Evolutionary conservation across 768 basidiomycete genomes (phyloP), one percentile per base, ranked within the genome.

Genomic region (Suillus bovinus): DNA sequence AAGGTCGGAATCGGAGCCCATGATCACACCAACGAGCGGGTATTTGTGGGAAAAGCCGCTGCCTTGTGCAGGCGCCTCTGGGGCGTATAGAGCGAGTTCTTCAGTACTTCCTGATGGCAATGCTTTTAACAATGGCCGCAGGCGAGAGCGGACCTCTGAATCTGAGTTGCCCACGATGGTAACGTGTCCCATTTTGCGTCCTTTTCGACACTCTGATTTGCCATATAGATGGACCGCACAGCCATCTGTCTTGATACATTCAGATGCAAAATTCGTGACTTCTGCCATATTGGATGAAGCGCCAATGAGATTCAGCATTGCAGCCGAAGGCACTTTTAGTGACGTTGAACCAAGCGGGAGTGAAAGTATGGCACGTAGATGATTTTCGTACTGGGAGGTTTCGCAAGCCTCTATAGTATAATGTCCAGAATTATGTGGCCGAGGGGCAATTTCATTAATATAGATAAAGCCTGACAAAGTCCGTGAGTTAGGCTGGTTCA

Each of bases 1-100:
- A n/a, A 99, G 79, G 73, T 99, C 97, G 16, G 96, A 98, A 76
- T 99, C 96, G 11, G 94, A 96, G 20, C 97, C 97, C 97, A 99
- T 99, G 73, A 99, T 95, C 63, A 99, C 84, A 1, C 92, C 90
- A 0, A 98, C 92, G 13, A 98, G 81, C 7, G 96, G 95, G 57
- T 85, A 79, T 0, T 76, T 72, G 70, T 88, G 83, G 8, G 93
- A 84, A 71, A 83, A 80, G 2, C 85, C 84, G 20, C 80, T 78
- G 2, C 80, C 78, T 1, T 81, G 77, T 3, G 68, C 60, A 1
- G 81, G 79, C 0, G 79, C 68, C 0, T 72, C 67, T 0, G 90
- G 84, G 0, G 85, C 81, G 72, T 86, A 84, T 5, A 78, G 66
- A 41, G 83, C 80, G 22, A 84, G 70, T 61, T 91, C 89, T 27